Conservation (phyloP, 2,329 filamentous ascomycete species). For the Clonostachys solani region DNA sequence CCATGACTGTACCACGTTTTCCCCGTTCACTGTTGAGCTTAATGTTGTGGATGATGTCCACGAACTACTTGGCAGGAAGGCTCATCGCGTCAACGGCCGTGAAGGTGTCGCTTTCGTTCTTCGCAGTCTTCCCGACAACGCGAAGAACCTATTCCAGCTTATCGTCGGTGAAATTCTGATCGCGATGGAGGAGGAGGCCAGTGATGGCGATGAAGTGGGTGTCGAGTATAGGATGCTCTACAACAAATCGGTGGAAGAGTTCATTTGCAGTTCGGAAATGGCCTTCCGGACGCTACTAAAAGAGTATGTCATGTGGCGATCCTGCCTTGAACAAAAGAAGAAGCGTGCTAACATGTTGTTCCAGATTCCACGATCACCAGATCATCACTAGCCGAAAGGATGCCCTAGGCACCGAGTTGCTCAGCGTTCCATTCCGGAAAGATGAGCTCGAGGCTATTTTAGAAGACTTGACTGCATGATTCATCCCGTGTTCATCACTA, state of each 20-base stretch:
- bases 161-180: slow-evolving; percentile 81
- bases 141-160: slow-evolving; percentile 79
- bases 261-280: slow-evolving; percentile 95
- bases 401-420: slow-evolving; percentile 74
- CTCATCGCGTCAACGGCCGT: slow-evolving; percentile 76
- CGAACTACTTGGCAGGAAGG: slow-evolving; percentile 76
- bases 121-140: slow-evolving; percentile 87
- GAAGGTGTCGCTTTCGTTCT: slow-evolving; percentile 91
- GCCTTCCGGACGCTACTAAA: slow-evolving; percentile 91
- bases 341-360: slow-evolving; percentile 15
- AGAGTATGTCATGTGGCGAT: slow-evolving; percentile 53
- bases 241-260: slow-evolving; percentile 93
- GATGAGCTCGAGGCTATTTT: slow-evolving; percentile 87
- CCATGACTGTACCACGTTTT: slow-evolving; percentile 92
- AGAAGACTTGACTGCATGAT: slow-evolving; percentile 57
- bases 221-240: slow-evolving; percentile 91
- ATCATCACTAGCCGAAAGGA: slow-evolving; percentile 93
- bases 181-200: slow-evolving; percentile 54
- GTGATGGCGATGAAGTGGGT: slow-evolving; percentile 51
- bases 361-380: slow-evolving; percentile 89
- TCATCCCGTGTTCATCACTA: no score
- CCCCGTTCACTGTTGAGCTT: slow-evolving; percentile 63
- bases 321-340: background rate
- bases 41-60: slow-evolving; percentile 90
- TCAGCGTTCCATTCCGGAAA: slow-evolving; percentile 80